Evolutionary conservation across 768 basidiomycete species (phyloP).

Genomic region (Tulasnella sp.): DNA sequence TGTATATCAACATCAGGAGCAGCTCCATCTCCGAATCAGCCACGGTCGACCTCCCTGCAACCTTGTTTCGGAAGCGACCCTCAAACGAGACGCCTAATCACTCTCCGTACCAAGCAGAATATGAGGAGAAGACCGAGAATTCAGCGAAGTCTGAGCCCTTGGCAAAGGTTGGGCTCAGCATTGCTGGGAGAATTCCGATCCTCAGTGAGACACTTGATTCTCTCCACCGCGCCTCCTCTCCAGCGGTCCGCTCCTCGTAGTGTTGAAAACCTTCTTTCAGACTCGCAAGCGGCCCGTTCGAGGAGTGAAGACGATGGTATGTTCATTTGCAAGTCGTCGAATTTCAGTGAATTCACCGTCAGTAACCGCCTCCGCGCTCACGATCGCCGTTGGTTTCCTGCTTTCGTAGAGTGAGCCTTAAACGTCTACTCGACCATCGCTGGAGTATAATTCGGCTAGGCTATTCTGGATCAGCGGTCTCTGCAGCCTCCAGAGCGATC

Average conservation of each 20-base stretch:
- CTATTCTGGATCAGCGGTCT: background rate
- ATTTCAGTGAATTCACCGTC: background rate
- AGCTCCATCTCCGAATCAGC: constrained; percentile 17
- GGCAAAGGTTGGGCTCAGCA: background rate
- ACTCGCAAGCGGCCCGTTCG: background rate
- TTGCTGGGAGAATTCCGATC: background rate
- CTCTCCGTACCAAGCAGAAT: background rate
- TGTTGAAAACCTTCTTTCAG: background rate
- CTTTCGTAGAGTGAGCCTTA: background rate
- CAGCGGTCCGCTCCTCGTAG: background rate
- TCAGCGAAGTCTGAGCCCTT: background rate
- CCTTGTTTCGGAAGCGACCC: too few relatives aligned
- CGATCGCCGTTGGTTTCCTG: background rate
- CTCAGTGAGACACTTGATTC: background rate
- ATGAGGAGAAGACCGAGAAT: background rate
- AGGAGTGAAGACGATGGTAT: background rate
- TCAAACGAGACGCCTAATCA: too few relatives aligned
- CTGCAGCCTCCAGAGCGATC: background rate
- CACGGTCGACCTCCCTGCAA: too few relatives aligned
- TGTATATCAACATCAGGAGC: constrained; percentile 20
- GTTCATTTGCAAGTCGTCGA: background rate
- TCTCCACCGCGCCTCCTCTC: background rate
- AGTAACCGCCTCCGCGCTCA: background rate
- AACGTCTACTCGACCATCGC: background rate
- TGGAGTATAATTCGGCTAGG: background rate